Conservation (phyloP, 176 grass and related monocot genomes). For the Oryza rufipogon region DNA sequence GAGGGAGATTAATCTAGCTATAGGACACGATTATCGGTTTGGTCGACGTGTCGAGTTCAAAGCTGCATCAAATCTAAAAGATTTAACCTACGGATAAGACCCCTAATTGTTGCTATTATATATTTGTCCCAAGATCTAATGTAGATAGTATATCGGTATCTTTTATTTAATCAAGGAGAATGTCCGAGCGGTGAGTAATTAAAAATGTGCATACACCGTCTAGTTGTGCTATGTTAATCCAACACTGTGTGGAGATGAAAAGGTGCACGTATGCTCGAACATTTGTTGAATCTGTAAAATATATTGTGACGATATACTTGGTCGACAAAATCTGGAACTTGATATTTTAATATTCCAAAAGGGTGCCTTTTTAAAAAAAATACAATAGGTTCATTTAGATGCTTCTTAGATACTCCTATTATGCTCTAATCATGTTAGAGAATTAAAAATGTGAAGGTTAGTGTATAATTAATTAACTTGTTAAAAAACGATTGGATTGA, state of each 20-base stretch:
- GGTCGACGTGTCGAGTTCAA: neutral
- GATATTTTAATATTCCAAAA: neutral
- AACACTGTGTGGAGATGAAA: neutral
- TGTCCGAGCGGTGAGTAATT: neutral
- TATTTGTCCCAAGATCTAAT: neutral
- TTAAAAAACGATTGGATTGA: no score
- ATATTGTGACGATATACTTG: neutral
- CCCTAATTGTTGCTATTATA: neutral
- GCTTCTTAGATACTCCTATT: neutral
- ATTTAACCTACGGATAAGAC: neutral
- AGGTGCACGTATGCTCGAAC: neutral
- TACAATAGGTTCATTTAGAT: neutral
- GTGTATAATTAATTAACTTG: neutral
- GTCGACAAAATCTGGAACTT: neutral
- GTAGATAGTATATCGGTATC: neutral
- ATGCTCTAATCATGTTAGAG: neutral
- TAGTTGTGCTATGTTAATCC: neutral
- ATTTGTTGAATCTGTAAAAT: neutral
- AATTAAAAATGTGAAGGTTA: neutral
- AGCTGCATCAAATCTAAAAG: neutral
- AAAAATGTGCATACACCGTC: neutral
- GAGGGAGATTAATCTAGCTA: neutral
- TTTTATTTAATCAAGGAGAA: neutral
- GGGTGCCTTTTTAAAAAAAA: neutral
- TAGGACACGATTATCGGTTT: neutral